Evolutionary conservation across 176 grass and related monocot species (phyloP).

Genomic region (Otatea glauca): DNA sequence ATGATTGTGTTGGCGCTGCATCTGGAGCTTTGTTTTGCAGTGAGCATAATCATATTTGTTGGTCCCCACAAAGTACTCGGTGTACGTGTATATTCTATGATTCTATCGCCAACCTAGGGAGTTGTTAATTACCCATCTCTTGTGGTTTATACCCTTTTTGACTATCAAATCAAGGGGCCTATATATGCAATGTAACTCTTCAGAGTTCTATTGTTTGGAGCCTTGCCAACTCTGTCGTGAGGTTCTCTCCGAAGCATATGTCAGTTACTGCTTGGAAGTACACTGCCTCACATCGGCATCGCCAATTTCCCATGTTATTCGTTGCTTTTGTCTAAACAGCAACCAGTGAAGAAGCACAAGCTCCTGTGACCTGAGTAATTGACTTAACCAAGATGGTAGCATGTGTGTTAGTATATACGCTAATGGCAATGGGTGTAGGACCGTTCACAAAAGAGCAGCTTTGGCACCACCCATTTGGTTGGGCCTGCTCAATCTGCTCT

Average conservation of each 20-base stretch:
- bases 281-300: not conserved
- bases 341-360: not conserved
- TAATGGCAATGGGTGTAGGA: conserved; percentile 19
- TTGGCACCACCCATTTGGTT: conserved; percentile 16
- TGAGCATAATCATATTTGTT: conserved; percentile 15
- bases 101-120: not conserved
- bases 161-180: conserved; percentile 25
- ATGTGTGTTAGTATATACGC: not conserved
- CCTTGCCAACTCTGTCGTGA: conserved; percentile 18
- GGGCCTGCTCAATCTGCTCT: conserved; percentile 22
- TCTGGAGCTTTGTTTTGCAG: conserved; percentile 23
- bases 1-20: conserved; percentile 29
- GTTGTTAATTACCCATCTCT: not conserved
- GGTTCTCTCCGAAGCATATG: conserved; percentile 13
- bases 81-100: not conserved
- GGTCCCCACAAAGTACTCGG: not conserved
- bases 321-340: not conserved
- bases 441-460: conserved; percentile 38
- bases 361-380: not conserved
- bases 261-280: conserved; percentile 30
- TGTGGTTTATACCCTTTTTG: conserved; percentile 25
- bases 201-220: not conserved
- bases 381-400: conserved; percentile 3
- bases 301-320: not conserved
- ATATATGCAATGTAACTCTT: not conserved